phyloP scores from a whole-genome alignment of 192 early-diverging fungal genomes.

The Backusella westeae region DNA sequence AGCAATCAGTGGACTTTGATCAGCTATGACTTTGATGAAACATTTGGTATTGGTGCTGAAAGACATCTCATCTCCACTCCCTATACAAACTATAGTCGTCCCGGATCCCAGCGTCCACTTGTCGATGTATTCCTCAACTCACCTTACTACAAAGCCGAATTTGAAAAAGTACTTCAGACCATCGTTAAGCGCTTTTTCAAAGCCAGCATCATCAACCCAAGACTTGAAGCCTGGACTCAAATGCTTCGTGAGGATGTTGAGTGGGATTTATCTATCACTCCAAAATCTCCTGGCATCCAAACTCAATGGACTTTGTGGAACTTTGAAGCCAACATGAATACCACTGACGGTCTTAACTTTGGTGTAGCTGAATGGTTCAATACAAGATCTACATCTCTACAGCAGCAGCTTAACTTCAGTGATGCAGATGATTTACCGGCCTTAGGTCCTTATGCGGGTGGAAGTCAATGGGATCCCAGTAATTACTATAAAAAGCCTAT shows the following conservation, averaged over 20 bases:
- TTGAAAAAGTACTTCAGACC: slow-evolving; percentile 39
- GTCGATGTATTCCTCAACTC: slow-evolving; percentile 27
- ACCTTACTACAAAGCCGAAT: slow-evolving; percentile 33
- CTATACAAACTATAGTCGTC: slow-evolving; percentile 32
- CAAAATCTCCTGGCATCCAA: slow-evolving; percentile 22
- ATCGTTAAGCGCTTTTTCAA: slow-evolving; percentile 42
- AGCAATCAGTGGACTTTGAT: slow-evolving; percentile 38
- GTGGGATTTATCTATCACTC: slow-evolving; percentile 32
- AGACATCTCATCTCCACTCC: slow-evolving; percentile 25
- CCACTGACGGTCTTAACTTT: slow-evolving; percentile 19
- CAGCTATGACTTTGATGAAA: slow-evolving; percentile 41
- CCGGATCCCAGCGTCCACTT: slow-evolving; percentile 31
- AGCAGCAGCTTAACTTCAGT: slow-evolving; percentile 19
- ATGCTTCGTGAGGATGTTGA: slow-evolving; percentile 41
- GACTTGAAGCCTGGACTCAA: slow-evolving; percentile 31
- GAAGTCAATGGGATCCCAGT: slow-evolving; percentile 1
- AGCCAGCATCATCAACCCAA: slow-evolving; percentile 31
- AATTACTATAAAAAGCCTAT: neutral
- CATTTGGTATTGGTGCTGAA: slow-evolving; percentile 35
- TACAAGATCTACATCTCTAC: slow-evolving; percentile 2
- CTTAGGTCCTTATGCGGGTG: slow-evolving; percentile 12
- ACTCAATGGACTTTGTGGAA: slow-evolving; percentile 18
- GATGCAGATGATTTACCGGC: slow-evolving; percentile 28
- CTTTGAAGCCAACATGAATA: slow-evolving; percentile 21
- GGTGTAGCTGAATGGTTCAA: slow-evolving; percentile 29